Conservation (phyloP, 1,284 basidiomycete genomes). For the Rhodofomes roseus region DNA sequence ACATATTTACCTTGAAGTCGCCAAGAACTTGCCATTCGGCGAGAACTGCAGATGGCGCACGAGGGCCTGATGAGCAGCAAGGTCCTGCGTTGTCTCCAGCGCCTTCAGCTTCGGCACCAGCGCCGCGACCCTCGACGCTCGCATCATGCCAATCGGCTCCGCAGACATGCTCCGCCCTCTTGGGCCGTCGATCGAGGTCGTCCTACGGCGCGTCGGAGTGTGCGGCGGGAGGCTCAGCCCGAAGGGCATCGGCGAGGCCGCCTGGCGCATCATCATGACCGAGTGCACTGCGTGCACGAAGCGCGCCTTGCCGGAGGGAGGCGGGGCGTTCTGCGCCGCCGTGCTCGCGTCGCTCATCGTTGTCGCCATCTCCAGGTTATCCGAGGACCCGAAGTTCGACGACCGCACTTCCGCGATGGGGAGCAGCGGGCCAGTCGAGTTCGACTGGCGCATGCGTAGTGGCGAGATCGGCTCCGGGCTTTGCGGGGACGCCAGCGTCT, state of each 20-base stretch:
- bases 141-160: constrained; percentile 36
- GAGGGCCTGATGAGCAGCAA: constrained; percentile 61
- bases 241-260: constrained; percentile 24
- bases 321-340: constrained; percentile 6
- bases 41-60: constrained; percentile 72
- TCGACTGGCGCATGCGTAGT: constrained; percentile 13
- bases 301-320: constrained; percentile 28
- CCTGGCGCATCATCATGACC: constrained; percentile 43
- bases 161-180: constrained; percentile 11
- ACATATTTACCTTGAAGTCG: constrained; percentile 58
- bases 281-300: constrained; percentile 42
- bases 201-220: constrained; percentile 37
- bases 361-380: constrained; percentile 20
- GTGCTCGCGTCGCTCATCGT: constrained; percentile 16
- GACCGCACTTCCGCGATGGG: constrained; percentile 20
- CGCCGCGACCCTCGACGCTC: constrained; percentile 49
- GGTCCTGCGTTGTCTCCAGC: constrained; percentile 55
- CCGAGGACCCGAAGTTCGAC: constrained; percentile 19
- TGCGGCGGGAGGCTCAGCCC: constrained; percentile 16
- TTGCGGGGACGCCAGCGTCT: constrained; percentile 12
- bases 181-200: constrained; percentile 39
- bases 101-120: constrained; percentile 57
- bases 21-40: constrained; percentile 64
- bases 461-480: constrained; percentile 28
- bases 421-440: constrained; percentile 14